Evolutionary conservation across 331 rosid species (phyloP).

Genomic region (Cucumis variabilis): DNA sequence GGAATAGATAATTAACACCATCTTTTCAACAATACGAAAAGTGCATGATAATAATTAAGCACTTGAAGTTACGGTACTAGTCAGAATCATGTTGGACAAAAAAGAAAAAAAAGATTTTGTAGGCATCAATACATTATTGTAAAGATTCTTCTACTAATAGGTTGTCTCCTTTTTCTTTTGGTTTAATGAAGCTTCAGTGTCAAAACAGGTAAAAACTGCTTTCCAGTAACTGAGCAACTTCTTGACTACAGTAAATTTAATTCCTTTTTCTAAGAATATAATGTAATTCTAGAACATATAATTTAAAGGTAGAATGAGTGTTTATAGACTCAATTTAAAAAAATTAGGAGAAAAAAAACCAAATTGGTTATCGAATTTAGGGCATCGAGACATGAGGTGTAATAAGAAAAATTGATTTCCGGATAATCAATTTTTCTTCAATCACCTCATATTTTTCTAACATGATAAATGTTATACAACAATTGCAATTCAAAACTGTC

Average conservation of each 20-base stretch:
- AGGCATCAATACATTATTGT: too few relatives aligned
- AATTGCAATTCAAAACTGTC: too few relatives aligned
- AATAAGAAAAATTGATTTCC: too few relatives aligned
- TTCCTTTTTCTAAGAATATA: neutral
- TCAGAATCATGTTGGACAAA: neutral
- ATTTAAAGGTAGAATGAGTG: too few relatives aligned
- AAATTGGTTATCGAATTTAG: too few relatives aligned
- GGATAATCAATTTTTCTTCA: too few relatives aligned
- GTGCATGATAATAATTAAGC: neutral
- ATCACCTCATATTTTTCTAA: too few relatives aligned
- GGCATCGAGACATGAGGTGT: too few relatives aligned
- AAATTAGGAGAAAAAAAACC: too few relatives aligned
- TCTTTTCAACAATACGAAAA: neutral
- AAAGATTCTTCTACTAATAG: neutral
- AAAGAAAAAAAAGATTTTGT: neutral
- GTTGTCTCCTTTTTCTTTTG: neutral
- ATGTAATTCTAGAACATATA: too few relatives aligned
- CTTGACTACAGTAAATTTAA: neutral
- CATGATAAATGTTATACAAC: too few relatives aligned
- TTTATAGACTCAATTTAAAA: too few relatives aligned
- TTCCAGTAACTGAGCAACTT: neutral
- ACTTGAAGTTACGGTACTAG: neutral
- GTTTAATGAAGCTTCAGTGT: neutral
- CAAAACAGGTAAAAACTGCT: neutral
- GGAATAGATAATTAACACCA: neutral